Base-by-base conservation (phyloP, 2,329 filamentous ascomycete genomes). In the Dactylellina sp. region DNA sequence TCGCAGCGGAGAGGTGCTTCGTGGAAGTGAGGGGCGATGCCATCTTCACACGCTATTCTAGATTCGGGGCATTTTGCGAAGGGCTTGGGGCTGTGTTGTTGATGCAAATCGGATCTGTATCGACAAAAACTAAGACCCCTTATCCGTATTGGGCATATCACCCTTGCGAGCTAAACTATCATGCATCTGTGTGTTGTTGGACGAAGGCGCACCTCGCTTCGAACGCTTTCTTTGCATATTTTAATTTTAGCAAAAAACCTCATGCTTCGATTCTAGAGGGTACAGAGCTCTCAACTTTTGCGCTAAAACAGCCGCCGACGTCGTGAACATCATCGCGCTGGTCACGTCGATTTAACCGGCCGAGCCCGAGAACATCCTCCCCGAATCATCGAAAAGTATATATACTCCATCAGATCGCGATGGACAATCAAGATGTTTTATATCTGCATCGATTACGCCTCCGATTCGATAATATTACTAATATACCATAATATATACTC, bases 51-150 rank as follows among this genome's bases (percentile, higher is more conserved):
- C 22, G 32, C 50, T 55, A 55, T 55, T 39, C 50, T 18, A 40
- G 50, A 55, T 52, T 11, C 40, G 50, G 50, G 12, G 11, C 32
- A 39, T 55, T 55, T 40, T 55, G 50, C 50, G 50, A 55, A 39
- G n/a, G 16, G 28, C 16, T 1, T 4, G 25, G 50, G 28, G 18
- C n/a, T 2, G 50, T 55, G 16, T 39, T 4, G 16, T 4, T 14
- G 18, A 32, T 7, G 50, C 28, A 22, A 5, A n/a, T 20, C 22
- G 50, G 9, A 22, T 11, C n/a, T n/a, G 7, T 40, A 12, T 35
- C 12, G 32, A 22, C 22, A n/a, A 39, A 39, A 7, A 40, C 47
- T n/a, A 6, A 18, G 50, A 40, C 28, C 4, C n/a, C 24, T 40
- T 40, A 40, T 55, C 50, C 32, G 28, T 16, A 55, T 55, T 40